Conservation (phyloP, 2,329 filamentous ascomycete genomes). For the Ophiobolus disseminans region DNA sequence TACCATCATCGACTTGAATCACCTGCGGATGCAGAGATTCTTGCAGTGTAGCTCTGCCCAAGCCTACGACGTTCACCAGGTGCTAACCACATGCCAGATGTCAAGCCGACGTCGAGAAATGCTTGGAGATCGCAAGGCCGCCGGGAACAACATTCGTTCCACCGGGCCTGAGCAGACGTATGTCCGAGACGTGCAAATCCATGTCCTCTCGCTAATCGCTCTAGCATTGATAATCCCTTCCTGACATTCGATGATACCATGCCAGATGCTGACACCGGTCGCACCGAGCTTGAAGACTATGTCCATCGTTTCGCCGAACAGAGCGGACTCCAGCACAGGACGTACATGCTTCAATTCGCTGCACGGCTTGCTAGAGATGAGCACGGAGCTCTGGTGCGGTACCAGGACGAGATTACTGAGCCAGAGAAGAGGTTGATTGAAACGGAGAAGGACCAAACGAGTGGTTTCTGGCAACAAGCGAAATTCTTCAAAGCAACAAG, state of each 20-base stretch:
- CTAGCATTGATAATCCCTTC: conserved; percentile 28
- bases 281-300: conserved; percentile 29
- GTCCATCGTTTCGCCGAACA: conserved; percentile 21
- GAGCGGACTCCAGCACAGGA: conserved; percentile 20
- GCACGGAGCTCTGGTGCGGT: conserved; percentile 23
- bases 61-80: not conserved
- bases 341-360: conserved; percentile 26
- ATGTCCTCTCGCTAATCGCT: not conserved
- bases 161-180: conserved; percentile 21
- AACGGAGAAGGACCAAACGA: conserved; percentile 16
- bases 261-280: conserved; percentile 5
- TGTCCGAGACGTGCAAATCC: not conserved
- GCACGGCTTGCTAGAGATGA: conserved; percentile 31
- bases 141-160: not conserved
- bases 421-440: conserved; percentile 18
- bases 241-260: conserved; percentile 28
- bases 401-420: conserved; percentile 23
- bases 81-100: not conserved
- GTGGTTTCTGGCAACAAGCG: conserved; percentile 30
- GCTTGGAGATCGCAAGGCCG: conserved; percentile 4
- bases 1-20: no score
- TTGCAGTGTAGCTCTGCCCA: not conserved
- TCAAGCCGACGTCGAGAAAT: not conserved
- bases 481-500: conserved; percentile 30
- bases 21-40: not conserved